These are phyloP conservation scores for Rhizophagus prolifer DNA, from an alignment of 192 early-diverging fungal species.

Conservation along the genomic window DNA sequence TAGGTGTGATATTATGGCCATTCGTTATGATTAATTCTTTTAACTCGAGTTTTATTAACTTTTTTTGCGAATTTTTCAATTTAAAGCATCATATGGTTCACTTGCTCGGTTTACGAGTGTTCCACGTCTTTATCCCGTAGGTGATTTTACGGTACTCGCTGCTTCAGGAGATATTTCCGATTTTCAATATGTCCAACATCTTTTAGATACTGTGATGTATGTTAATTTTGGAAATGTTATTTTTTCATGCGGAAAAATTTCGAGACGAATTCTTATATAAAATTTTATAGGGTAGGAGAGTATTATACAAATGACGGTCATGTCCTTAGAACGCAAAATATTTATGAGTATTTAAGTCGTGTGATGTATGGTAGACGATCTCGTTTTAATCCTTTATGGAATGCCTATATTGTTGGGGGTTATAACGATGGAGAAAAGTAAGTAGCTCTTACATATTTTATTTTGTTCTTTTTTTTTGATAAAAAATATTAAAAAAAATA, in stretches of 20 bases:
- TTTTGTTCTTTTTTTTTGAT: neutral
- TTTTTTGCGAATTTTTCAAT: neutral
- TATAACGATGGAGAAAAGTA: slow-evolving; percentile 73
- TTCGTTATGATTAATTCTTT: neutral
- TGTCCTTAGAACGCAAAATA: slow-evolving; percentile 75
- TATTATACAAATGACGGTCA: slow-evolving; percentile 89
- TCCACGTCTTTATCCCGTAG: slow-evolving; percentile 76
- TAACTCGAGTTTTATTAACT: too few species aligned
- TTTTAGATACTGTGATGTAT: slow-evolving; percentile 76
- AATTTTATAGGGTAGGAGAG: slow-evolving; percentile 73
- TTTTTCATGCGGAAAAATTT: neutral
- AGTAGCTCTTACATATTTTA: neutral
- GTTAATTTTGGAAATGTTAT: slow-evolving; percentile 2
- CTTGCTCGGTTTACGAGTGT: slow-evolving; percentile 90
- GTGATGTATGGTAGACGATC: slow-evolving; percentile 90
- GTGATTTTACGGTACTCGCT: slow-evolving; percentile 85
- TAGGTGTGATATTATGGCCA: slow-evolving; percentile 50
- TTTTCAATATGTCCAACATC: slow-evolving; percentile 87
- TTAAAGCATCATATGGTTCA: slow-evolving; percentile 86
- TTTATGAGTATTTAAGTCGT: slow-evolving; percentile 87
- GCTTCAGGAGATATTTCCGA: slow-evolving; percentile 93
- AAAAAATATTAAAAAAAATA: neutral
- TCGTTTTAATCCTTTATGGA: slow-evolving; percentile 94
- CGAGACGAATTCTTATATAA: slow-evolving; percentile 1
- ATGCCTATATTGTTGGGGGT: slow-evolving; percentile 90